Base-by-base conservation (phyloP, 768 basidiomycete genomes). In the Rhizopogon salebrosus region DNA sequence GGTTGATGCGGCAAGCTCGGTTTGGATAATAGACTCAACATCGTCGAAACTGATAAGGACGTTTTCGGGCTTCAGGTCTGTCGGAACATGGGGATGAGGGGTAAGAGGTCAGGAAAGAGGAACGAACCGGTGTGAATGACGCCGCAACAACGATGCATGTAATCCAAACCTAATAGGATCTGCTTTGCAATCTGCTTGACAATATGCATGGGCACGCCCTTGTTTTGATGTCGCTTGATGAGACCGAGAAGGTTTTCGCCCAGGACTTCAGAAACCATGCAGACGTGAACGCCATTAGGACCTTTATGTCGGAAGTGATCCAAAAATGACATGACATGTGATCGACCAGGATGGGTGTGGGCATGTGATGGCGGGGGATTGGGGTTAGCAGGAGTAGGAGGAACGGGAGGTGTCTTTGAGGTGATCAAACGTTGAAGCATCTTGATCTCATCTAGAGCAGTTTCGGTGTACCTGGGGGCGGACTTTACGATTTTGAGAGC, bases 401-500 rank as follows among this genome's bases (percentile, higher is more conserved):
- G 66, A 31, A 75, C 64, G 22, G 79, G 79, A 0, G 84, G 85
- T 0, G 81, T 74, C 55, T 84, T 76, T 18, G 92, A 91, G 7
- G 89, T 89, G 70, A 95, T 95, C 60, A 98, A 85, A 6, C 95
- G 87, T 63, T 98, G 94, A 18, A 98, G 81, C 2, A 99, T 87
- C 67, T 98, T 98, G 73, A 99, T 98, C 74, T 99, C 97, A 74
- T 99, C 97, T 31, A 98, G 76, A 0, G 97, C 97, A 0, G 97
- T 99, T 66, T 99, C 95, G 1, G 95, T 99, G 71, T 99, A 99
- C 45, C 97, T 79, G 0, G 87, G 84, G 0, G 95, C 97, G 14
- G 95, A 97, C 71, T 98, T 99, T 69, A 99, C 97, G 64, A 99
- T 92, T 72, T 99, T 99, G 68, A 99, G 86, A 13, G 97, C 97